Base-by-base conservation (phyloP, 2,329 filamentous ascomycete genomes). In the Ophidiomyces ophidiicola region DNA sequence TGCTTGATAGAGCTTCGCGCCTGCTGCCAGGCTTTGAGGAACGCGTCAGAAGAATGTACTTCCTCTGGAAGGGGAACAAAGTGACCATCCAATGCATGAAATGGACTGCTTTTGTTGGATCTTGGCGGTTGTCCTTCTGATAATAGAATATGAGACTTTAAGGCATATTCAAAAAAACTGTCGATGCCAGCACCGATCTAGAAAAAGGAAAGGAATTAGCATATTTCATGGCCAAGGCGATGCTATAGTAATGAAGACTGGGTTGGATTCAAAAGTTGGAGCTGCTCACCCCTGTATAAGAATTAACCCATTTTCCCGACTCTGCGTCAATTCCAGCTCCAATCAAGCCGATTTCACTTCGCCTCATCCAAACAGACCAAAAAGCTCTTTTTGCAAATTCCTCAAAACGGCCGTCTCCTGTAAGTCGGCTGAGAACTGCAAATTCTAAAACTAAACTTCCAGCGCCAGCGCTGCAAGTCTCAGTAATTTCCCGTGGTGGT, bases 151-250 rank as follows among this genome's bases (percentile, higher is more conserved):
- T 94, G 79, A 12, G 86, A 86, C 62, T 98, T 98, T 52, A 96
- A 72, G 3, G 90, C 87, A 60, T 98, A 98, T 62, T 98, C 90
- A 54, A 94, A 96, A 64, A 98, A 98, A 62, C 87, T 94, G 63
- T 98, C 90, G 53, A 94, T 85, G 26, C 90, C 90, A 5, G 90
- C 90, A 35, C 90, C 90, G 50, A 98, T 93, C 64, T 67, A 36
- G 31, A 32, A 35, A 26, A 14, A 28, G 38, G 45, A 44, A 36
- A 41, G 47, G 26, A 41, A 36, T 37, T 29, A 41, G 35, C 37
- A 32, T 37, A 20, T 6, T 21, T 19, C 36, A 20, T 31, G 1
- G 11, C n/a, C n/a, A n/a, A n/a, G n/a, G n/a, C n/a, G n/a, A n/a
- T n/a, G n/a, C n/a, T n/a, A n/a, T n/a, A n/a, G n/a, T n/a, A n/a